A percentile compares a stretch with the other conserved stretches of the same genome.
phyloP scores from a whole-genome alignment of 495 filamentous ascomycete species.

The Penicillium canariense region DNA sequence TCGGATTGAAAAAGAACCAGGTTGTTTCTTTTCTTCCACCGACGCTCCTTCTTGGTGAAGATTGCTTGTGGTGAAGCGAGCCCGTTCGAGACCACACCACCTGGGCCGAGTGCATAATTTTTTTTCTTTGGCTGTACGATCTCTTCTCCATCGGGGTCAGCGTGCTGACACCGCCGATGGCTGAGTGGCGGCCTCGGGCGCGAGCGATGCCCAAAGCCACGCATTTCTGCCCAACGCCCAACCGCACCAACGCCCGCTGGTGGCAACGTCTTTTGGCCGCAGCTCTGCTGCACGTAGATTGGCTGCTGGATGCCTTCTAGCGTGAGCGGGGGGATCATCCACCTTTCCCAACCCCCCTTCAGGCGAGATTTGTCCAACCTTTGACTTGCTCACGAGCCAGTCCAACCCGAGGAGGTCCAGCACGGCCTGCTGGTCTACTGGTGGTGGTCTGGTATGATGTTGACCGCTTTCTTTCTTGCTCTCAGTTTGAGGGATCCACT shows the following conservation, averaged over 20 bases:
- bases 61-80: background rate
- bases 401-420: background rate
- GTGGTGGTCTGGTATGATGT: background rate
- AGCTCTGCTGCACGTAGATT: constrained; percentile 17
- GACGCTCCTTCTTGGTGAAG: background rate
- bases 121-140: constrained; percentile 2
- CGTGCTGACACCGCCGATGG: constrained; percentile 21
- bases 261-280: constrained; percentile 24
- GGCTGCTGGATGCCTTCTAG: constrained; percentile 2
- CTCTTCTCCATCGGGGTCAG: constrained; percentile 17
- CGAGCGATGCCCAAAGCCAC: constrained; percentile 40
- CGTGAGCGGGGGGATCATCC: background rate
- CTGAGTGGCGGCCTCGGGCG: constrained; percentile 20
- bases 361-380: constrained; percentile 5
- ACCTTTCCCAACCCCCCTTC: constrained; percentile 1
- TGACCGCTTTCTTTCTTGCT: constrained; percentile 9
- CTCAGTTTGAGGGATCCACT: too few relatives aligned
- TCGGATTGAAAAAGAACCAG: background rate
- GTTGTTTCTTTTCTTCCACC: background rate
- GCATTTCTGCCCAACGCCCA: constrained; percentile 45
- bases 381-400: background rate
- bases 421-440: background rate
- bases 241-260: constrained; percentile 6
- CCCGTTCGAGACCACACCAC: constrained; percentile 7
- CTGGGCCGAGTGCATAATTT: background rate